Evolutionary conservation across 352 stramenopile genomes (phyloP), one percentile per base, ranked within the genome.

Genomic region (Pythium dissimile): DNA sequence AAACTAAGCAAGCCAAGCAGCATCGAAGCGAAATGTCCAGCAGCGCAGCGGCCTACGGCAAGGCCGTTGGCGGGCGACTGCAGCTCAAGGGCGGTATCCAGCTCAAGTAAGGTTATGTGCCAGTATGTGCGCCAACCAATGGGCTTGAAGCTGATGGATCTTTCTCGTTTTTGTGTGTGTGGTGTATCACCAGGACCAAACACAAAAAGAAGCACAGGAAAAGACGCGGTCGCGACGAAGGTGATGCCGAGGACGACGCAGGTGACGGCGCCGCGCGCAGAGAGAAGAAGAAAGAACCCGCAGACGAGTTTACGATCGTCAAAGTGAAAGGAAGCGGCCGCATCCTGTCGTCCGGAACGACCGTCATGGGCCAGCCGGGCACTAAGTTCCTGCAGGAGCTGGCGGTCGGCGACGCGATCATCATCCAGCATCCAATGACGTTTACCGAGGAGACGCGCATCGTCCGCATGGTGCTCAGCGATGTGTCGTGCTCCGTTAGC

Each of bases 391-490:
- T 94, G 39, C 76, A 82, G 37, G 82, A 97, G 51, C 64, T 97
- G 39, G 57, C 67, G 21, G 71, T 83, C 23, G 88, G 88, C 37
- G 89, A 97, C 59, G 89, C 89, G 4, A 72, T 97, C 37, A 75
- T 97, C 58, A 80, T 97, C 28, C 75, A 84, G 41, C 89, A 96
- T 66, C 89, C 89, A n/a, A 95, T 75, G 39, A 89, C 83, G 21
- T 67, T 95, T 5, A 49, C 67, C 16, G 86, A 96, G 51, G 88
- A 97, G 69, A 96, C 85, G 44, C 75, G 86, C n/a, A 93, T 97
- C 47, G 70, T 97, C 46, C 80, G 81, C 28, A 95, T 96, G 86
- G 89, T 97, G 54, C 72, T 97, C 12, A 95, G 81, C 46, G 85
- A 97, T 59, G 75, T 94, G 15, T 94, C 81, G 39, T 84, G 84